These are phyloP conservation scores for Penicillium expansum DNA, from an alignment of 2,329 filamentous ascomycete genomes.

Conservation along the genomic window DNA sequence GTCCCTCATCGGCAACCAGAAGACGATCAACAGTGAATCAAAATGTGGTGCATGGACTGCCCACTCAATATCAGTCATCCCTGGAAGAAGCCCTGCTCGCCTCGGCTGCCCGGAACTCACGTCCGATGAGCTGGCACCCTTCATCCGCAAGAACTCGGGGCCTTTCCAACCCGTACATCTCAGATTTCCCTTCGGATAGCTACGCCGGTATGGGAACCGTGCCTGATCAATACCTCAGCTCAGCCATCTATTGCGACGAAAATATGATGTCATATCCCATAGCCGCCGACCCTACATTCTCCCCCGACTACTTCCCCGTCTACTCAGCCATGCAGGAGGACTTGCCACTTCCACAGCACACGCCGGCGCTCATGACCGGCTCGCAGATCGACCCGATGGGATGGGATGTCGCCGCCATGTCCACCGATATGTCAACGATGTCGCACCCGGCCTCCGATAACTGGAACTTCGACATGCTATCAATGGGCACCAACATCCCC, in stretches of 20 bases:
- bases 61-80: conserved; percentile 39
- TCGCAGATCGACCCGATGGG: conserved; percentile 28
- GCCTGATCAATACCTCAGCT: conserved; percentile 19
- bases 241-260: conserved; percentile 17
- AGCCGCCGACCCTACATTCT: conserved; percentile 19
- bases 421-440: conserved; percentile 20
- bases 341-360: conserved; percentile 22
- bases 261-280: conserved; percentile 26
- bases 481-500: conserved; percentile 33
- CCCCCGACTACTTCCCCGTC: conserved; percentile 22
- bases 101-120: conserved; percentile 41
- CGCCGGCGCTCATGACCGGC: conserved; percentile 22
- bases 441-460: conserved; percentile 28
- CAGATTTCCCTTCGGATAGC: conserved; percentile 20
- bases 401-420: conserved; percentile 24
- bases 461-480: conserved; percentile 35
- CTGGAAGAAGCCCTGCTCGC: conserved; percentile 47
- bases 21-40: conserved; percentile 57
- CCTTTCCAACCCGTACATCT: conserved; percentile 24
- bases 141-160: conserved; percentile 47
- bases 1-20: conserved; percentile 52
- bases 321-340: conserved; percentile 22
- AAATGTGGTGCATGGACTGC: conserved; percentile 46
- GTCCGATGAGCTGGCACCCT: conserved; percentile 76
- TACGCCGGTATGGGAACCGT: conserved; percentile 19